A percentile compares a stretch with the other conserved stretches of the same genome.
Conservation (phyloP, 306 rosid species). For the Pyrus communis region DNA sequence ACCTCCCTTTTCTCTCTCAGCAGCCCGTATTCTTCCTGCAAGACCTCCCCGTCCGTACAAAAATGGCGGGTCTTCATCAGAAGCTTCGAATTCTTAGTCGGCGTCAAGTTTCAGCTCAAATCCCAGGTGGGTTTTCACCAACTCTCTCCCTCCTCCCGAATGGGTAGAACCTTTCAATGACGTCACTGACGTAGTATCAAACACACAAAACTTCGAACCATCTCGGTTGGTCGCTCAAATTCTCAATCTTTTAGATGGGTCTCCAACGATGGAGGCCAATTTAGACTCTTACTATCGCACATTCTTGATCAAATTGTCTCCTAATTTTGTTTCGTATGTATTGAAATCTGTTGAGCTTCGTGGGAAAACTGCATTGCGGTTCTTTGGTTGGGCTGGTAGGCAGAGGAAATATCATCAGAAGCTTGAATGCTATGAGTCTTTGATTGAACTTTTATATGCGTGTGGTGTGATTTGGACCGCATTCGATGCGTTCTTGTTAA, state of each 20-base stretch:
- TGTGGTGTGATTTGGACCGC: conserved; percentile 23
- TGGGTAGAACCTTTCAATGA: conserved; percentile 58
- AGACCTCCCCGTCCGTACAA: neutral
- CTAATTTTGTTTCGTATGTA: conserved; percentile 54
- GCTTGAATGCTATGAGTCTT: conserved; percentile 59
- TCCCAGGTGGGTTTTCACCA: conserved; percentile 30
- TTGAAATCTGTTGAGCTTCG: conserved; percentile 39
- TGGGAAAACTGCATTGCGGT: conserved; percentile 33
- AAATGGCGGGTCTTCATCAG: conserved; percentile 23
- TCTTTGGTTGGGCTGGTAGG: conserved; percentile 62
- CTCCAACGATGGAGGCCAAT: conserved; percentile 62
- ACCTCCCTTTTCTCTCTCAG: conserved; percentile 6
- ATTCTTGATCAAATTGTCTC: conserved; percentile 59
- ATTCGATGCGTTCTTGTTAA: conserved; percentile 20
- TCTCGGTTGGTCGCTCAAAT: conserved; percentile 76
- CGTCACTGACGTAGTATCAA: conserved; percentile 24
- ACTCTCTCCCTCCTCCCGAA: conserved; percentile 63
- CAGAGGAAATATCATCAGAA: conserved; percentile 48
- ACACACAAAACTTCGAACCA: conserved; percentile 31
- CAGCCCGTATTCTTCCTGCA: conserved; percentile 5
- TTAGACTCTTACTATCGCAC: conserved; percentile 43
- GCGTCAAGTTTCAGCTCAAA: conserved; percentile 5
- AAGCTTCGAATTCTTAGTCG: conserved; percentile 13
- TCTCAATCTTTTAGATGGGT: conserved; percentile 49
- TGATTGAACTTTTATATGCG: conserved; percentile 39